Conservation (phyloP, 805 yeast genomes). For the Henningerozyma blattae region DNA sequence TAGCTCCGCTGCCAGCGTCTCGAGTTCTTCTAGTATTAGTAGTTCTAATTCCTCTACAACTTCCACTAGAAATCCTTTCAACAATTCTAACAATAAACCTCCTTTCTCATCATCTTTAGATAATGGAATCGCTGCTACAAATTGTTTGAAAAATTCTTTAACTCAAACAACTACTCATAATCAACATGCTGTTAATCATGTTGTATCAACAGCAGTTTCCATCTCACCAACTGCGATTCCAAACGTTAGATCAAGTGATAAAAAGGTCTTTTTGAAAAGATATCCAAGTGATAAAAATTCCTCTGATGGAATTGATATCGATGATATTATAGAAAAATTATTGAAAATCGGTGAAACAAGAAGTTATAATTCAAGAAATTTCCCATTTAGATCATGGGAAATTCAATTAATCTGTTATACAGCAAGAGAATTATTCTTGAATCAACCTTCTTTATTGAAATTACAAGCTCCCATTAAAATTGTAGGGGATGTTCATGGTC, state of each 20-base stretch:
- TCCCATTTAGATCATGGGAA: conserved; percentile 41
- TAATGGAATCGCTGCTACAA: background rate
- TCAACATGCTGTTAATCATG: background rate
- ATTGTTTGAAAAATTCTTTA: background rate
- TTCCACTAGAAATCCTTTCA: background rate
- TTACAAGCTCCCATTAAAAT: conserved; percentile 71
- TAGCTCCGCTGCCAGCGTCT: conserved; percentile 4
- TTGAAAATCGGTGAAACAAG: conserved; percentile 38
- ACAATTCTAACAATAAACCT: background rate
- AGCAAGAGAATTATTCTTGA: conserved; percentile 47
- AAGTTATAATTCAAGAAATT: conserved; percentile 25
- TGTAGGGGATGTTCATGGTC: conserved; percentile 95
- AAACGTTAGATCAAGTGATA: conserved; percentile 7
- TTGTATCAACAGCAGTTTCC: conserved; percentile 3
- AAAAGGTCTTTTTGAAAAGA: conserved; percentile 16
- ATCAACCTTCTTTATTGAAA: conserved; percentile 53
- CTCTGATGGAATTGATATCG: conserved; percentile 35
- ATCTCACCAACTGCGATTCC: conserved; percentile 8
- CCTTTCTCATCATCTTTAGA: background rate
- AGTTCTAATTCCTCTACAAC: conserved; percentile 6
- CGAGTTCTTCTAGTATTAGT: conserved; percentile 7
- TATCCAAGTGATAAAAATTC: conserved; percentile 19
- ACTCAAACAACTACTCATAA: background rate
- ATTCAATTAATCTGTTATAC: conserved; percentile 44
- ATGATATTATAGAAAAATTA: conserved; percentile 49